Conservation (phyloP, 176 grass and related monocot genomes). For the Pontederia paniculata region DNA sequence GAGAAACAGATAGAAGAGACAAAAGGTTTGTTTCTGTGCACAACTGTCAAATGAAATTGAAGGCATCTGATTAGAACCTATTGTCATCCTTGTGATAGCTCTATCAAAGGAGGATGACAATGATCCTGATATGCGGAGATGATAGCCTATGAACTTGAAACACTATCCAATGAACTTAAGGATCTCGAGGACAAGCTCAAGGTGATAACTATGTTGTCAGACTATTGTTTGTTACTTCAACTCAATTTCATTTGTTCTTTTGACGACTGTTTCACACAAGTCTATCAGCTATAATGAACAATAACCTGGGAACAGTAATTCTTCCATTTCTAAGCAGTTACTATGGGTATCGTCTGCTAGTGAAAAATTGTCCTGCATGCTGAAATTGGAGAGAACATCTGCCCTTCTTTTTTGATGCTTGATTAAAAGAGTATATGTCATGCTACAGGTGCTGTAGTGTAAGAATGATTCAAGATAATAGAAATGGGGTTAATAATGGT, state of each 20-base stretch:
- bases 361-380: too few relatives aligned
- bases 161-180: constrained; percentile 61
- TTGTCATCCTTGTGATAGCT: constrained; percentile 24
- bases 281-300: too few relatives aligned
- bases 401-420: too few relatives aligned
- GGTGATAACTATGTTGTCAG: constrained; percentile 22
- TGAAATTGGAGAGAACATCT: too few relatives aligned
- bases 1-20: constrained; percentile 72
- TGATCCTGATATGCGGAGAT: constrained; percentile 80
- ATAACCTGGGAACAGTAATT: too few relatives aligned
- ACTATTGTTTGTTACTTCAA: not conserved
- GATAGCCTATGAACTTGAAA: constrained; percentile 65
- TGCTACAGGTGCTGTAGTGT: too few relatives aligned
- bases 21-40: constrained; percentile 40
- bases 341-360: too few relatives aligned
- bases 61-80: constrained; percentile 7
- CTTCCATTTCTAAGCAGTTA: too few relatives aligned
- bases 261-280: too few relatives aligned
- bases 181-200: constrained; percentile 72
- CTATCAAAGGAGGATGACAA: constrained; percentile 51
- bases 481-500: too few relatives aligned
- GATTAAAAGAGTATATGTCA: too few relatives aligned
- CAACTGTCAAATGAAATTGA: not conserved
- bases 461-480: too few relatives aligned
- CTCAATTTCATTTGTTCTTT: not conserved